phyloP scores from a whole-genome alignment of 139 green algal species.

The Chlamydomonas incerta region DNA sequence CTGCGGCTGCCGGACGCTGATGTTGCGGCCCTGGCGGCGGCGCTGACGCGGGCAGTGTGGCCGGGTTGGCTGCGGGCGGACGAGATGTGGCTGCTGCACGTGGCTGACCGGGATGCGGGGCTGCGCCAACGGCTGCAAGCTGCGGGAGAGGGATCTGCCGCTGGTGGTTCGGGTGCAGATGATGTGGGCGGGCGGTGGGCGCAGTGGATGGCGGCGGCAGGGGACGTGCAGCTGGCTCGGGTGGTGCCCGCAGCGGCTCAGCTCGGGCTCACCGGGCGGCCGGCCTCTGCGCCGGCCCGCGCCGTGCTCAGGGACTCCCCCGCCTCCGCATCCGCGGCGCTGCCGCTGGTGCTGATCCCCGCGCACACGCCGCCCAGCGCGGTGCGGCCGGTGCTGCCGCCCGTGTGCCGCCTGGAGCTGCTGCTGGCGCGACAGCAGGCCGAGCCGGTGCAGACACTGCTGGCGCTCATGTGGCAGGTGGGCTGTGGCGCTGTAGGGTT shows the following conservation, averaged over 20 bases:
- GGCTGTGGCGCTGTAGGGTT: no score
- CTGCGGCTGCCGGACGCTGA: not conserved
- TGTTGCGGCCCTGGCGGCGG: not conserved
- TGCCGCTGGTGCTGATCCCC: not conserved
- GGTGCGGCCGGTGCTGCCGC: not conserved
- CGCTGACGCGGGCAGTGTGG: not conserved
- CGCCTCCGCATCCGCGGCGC: not conserved
- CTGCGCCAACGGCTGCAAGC: not conserved
- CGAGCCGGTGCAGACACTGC: not conserved
- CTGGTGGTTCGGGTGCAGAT: not conserved
- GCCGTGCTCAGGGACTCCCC: no score
- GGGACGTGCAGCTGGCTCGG: not conserved
- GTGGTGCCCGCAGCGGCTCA: not conserved
- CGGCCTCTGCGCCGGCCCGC: no score
- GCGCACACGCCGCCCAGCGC: not conserved
- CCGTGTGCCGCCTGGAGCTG: slow-evolving; percentile 14
- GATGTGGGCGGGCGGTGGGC: not conserved
- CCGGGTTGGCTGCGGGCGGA: not conserved
- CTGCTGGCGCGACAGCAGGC: not conserved
- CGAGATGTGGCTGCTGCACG: slow-evolving; percentile 24
- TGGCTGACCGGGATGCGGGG: slow-evolving; percentile 5
- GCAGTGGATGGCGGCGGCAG: not conserved
- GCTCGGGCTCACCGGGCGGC: no score
- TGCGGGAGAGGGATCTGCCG: not conserved
- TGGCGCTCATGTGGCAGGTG: slow-evolving; percentile 17